Evolutionary conservation across 176 grass and related monocot species (phyloP).

Genomic region (Metroxylon sagu): DNA sequence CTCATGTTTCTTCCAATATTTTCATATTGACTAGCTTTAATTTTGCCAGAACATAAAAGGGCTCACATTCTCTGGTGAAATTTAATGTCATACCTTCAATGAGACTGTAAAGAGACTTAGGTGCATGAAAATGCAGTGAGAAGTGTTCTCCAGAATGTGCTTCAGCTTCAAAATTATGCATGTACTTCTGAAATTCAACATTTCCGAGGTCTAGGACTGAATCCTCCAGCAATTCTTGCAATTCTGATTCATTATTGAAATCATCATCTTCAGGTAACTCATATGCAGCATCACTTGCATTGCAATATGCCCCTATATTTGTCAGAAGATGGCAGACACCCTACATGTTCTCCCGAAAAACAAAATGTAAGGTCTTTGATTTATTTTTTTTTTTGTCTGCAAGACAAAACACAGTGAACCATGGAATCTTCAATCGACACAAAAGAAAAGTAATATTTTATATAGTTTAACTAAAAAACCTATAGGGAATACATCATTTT

Average conservation of each 20-base stretch:
- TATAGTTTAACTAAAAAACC: too few species aligned
- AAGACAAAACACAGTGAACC: too few species aligned
- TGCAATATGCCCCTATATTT: constrained; percentile 64
- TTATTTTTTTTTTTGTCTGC: not conserved
- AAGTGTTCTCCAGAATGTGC: constrained; percentile 34
- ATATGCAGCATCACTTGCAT: constrained; percentile 32
- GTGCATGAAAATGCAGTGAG: constrained; percentile 25
- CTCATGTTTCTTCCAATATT: too few species aligned
- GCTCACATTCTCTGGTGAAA: not conserved
- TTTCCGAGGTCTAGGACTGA: constrained; percentile 30
- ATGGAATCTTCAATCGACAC: too few species aligned
- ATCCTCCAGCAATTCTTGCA: constrained; percentile 28
- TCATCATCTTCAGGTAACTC: constrained; percentile 58
- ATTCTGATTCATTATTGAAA: constrained; percentile 38
- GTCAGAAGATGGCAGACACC: constrained; percentile 80
- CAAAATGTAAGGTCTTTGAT: not conserved
- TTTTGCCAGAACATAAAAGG: not conserved
- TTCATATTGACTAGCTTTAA: not conserved
- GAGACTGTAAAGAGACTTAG: constrained; percentile 29
- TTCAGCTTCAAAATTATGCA: constrained; percentile 32
- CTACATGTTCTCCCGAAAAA: constrained; percentile 26
- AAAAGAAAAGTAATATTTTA: too few species aligned
- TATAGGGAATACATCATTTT: too few species aligned
- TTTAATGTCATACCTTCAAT: constrained; percentile 30
- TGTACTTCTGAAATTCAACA: constrained; percentile 46